Evolutionary conservation across 2,329 filamentous ascomycete species (phyloP), one percentile per base, ranked within the genome.

Genomic region (Fusarium musae): DNA sequence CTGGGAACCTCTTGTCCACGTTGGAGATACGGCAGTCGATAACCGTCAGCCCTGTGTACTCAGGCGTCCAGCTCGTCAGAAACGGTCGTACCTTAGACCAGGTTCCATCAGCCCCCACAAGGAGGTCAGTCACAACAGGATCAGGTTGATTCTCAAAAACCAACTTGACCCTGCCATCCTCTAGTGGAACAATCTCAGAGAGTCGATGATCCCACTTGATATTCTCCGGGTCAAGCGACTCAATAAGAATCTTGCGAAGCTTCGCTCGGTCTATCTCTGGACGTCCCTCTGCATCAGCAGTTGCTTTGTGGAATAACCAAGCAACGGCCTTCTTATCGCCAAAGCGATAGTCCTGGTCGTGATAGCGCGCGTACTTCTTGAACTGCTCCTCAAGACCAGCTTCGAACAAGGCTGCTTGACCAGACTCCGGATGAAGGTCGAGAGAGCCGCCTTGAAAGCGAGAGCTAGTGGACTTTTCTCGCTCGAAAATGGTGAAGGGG

Each of bases 191-290:
- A 16, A 28, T 47, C 2, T n/a, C 13, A 2, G 40, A 47, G 0
- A 58, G n/a, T 6, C n/a, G 2, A 21, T 58, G 40, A 9, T 58
- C 40, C 54, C 54, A 58, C 12, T 36, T 47, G 6, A 58, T 58
- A 12, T 47, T 47, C 9, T 46, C n/a, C 2, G n/a, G 9, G n/a
- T 58, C 30, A 3, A 58, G 37, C 1, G 39, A 36, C 28, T 58
- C 54, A 17, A 58, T 58, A 3, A 58, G 54, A 9, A 47, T 58
- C 54, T 58, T 58, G 13, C 54, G 54, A n/a, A 58, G 54, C 17
- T 34, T 34, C 4, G 39, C 54, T 0, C 54, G 40, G 40, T 58
- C 40, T 23, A 47, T 58, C 6, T 58, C 54, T 2, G 54, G 39
- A 5, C 54, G 54, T 7, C 54, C 54, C 0, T 26, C 37, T 13